phyloP scores from a whole-genome alignment of 2,329 filamentous ascomycete species.

The Colletotrichum chrysophilum region DNA sequence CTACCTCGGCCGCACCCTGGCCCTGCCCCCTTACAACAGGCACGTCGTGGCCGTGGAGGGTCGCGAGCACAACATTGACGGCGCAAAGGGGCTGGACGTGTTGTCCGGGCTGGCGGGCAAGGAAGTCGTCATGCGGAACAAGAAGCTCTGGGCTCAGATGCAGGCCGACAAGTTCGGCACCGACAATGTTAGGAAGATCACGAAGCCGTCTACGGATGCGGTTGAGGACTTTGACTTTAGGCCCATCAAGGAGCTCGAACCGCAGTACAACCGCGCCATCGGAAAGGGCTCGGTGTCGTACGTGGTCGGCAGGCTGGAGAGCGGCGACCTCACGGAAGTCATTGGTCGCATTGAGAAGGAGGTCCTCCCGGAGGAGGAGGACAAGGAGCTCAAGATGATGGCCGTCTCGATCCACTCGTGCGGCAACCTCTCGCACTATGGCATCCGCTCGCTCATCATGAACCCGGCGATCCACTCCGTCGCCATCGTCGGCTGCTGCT shows the following conservation, averaged over 20 bases:
- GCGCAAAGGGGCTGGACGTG: constrained; percentile 85
- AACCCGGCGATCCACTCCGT: constrained; percentile 89
- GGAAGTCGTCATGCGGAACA: constrained; percentile 78
- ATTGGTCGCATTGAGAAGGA: constrained; percentile 64
- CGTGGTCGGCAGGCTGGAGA: constrained; percentile 74
- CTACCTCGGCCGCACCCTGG: constrained; percentile 88
- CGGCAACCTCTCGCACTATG: constrained; percentile 96
- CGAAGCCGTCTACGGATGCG: constrained; percentile 1
- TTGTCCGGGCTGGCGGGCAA: constrained; percentile 77
- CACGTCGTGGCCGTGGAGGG: constrained; percentile 92
- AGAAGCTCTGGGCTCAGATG: constrained; percentile 73
- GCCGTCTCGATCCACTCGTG: constrained; percentile 96
- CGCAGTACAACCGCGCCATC: constrained; percentile 60
- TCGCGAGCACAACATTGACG: constrained; percentile 82
- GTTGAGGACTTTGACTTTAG: constrained; percentile 44
- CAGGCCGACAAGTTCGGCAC: constrained; percentile 46
- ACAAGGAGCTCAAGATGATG: constrained; percentile 65
- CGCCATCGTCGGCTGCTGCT: constrained; percentile 96
- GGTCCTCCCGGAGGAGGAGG: constrained; percentile 29
- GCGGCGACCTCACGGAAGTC: constrained; percentile 73
- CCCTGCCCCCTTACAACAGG: constrained; percentile 83
- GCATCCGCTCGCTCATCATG: constrained; percentile 81
- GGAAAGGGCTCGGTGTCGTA: constrained; percentile 78
- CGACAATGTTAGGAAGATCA: constrained; percentile 37
- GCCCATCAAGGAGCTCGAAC: constrained; percentile 53